Evolutionary conservation across 768 basidiomycete genomes (phyloP).

Genomic region (Mycena filopes): DNA sequence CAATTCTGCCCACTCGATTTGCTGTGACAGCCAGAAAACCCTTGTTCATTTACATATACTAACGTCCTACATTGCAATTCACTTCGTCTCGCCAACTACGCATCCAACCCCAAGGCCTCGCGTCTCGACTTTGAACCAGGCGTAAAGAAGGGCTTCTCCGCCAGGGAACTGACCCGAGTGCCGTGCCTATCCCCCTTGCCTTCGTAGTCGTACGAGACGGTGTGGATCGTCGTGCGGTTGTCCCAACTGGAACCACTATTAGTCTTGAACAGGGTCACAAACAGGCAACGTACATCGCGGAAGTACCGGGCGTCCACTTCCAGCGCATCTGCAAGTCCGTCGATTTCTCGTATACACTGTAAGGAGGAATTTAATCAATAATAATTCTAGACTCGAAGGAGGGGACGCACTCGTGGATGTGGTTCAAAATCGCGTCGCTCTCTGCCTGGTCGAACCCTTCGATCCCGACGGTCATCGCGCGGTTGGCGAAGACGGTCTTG

Average conservation of each 20-base stretch:
- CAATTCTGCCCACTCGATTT: too few species aligned
- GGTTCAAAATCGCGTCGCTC: constrained; percentile 46
- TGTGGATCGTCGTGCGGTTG: constrained; percentile 44
- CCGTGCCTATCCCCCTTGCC: constrained; percentile 42
- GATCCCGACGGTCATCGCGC: constrained; percentile 48
- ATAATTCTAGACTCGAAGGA: too few species aligned
- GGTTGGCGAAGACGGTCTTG: constrained; percentile 50
- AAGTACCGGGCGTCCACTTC: constrained; percentile 45
- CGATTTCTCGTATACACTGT: constrained; percentile 46
- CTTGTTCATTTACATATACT: too few species aligned
- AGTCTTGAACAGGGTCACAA: too few species aligned
- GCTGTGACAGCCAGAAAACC: too few species aligned
- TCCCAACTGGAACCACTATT: constrained; percentile 32
- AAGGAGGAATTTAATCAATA: background rate
- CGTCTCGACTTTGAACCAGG: constrained; percentile 34
- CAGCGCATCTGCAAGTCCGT: constrained; percentile 44
- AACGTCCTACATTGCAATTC: too few species aligned
- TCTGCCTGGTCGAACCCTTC: constrained; percentile 46
- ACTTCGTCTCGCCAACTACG: background rate
- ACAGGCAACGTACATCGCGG: constrained; percentile 48
- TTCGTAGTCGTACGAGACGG: constrained; percentile 40
- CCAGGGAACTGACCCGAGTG: constrained; percentile 48
- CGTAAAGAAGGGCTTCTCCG: constrained; percentile 50
- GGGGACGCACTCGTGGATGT: constrained; percentile 40
- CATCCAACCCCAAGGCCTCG: constrained; percentile 33